Percentiles rank a stretch among this genome's conserved stretches.
These are phyloP conservation scores for Mortierella sp. DNA, from an alignment of 371 early-diverging fungal genomes.

Conservation along the genomic window DNA sequence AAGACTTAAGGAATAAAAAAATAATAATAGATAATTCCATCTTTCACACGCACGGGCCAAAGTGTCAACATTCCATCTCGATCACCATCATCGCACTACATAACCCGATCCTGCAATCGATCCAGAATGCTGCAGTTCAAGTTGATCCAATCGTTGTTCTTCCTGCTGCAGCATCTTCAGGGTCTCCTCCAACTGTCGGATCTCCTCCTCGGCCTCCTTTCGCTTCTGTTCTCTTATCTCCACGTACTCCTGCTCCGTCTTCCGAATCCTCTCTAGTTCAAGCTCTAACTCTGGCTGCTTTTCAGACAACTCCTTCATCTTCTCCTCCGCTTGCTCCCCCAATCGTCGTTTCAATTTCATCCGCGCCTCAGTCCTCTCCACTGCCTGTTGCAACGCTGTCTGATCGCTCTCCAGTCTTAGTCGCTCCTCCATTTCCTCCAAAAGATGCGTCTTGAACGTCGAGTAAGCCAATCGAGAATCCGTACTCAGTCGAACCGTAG, in stretches of 20 bases:
- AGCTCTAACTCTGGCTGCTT: slow-evolving; percentile 17
- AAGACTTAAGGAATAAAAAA: neutral
- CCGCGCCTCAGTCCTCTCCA: slow-evolving; percentile 12
- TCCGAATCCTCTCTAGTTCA: slow-evolving; percentile 17
- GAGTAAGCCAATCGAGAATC: slow-evolving; percentile 49
- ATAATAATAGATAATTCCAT: neutral
- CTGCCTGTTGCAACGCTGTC: slow-evolving; percentile 7
- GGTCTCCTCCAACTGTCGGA: slow-evolving; percentile 22
- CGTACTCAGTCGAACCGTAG: slow-evolving; percentile 33
- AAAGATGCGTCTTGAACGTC: slow-evolving; percentile 27
- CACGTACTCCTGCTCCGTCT: slow-evolving; percentile 17
- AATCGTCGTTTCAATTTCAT: slow-evolving; percentile 4
- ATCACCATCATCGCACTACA: too few relatives aligned
- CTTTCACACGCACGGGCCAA: too few relatives aligned
- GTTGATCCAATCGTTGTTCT: slow-evolving; percentile 7
- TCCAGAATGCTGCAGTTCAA: too few relatives aligned
- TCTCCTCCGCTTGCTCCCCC: slow-evolving; percentile 18
- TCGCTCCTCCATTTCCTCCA: slow-evolving; percentile 37
- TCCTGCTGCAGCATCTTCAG: slow-evolving; percentile 13
- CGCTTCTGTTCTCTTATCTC: slow-evolving; percentile 30
- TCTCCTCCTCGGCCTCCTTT: slow-evolving; percentile 19
- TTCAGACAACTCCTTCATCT: slow-evolving; percentile 8
- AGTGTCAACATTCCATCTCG: too few relatives aligned
- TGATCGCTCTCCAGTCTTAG: slow-evolving; percentile 34
- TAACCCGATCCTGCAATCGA: too few relatives aligned